phyloP scores from a whole-genome alignment of 768 basidiomycete genomes.

The Symmetrospora coprosmae region DNA sequence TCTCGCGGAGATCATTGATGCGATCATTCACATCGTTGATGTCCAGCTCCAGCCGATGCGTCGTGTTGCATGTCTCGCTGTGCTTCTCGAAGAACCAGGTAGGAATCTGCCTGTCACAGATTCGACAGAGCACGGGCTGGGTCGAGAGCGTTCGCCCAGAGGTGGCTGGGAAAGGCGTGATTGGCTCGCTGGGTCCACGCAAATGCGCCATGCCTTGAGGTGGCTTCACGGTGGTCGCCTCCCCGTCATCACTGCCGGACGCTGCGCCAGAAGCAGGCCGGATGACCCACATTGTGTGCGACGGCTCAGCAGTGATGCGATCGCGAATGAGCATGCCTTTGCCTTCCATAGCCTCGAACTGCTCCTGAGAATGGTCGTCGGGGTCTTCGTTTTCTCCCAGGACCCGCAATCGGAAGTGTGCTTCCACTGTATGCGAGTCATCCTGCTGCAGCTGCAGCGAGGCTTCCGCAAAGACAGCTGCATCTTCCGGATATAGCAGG shows the following conservation, averaged over 20 bases:
- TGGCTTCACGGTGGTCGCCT: slow-evolving; percentile 11
- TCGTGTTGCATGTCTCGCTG: slow-evolving; percentile 95
- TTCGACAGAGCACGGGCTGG: slow-evolving; percentile 79
- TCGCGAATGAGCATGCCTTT: slow-evolving; percentile 98
- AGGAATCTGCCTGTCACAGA: slow-evolving; percentile 90
- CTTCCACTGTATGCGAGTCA: slow-evolving; percentile 86
- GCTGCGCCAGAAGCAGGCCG: slow-evolving; percentile 25
- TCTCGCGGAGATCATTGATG: slow-evolving; percentile 68
- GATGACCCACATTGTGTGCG: slow-evolving; percentile 65
- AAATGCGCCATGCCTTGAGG: slow-evolving; percentile 25
- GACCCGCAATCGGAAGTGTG: slow-evolving; percentile 71
- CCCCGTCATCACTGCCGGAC: slow-evolving; percentile 12
- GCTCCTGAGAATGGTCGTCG: slow-evolving; percentile 33
- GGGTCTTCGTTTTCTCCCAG: slow-evolving; percentile 19
- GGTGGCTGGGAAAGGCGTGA: slow-evolving; percentile 63
- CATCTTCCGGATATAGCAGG: slow-evolving; percentile 63
- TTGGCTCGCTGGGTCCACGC: slow-evolving; percentile 37
- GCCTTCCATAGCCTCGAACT: slow-evolving; percentile 73
- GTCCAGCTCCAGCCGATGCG: slow-evolving; percentile 88
- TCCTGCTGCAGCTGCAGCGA: slow-evolving; percentile 71
- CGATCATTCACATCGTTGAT: slow-evolving; percentile 87
- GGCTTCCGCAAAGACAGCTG: slow-evolving; percentile 70
- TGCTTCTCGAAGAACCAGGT: slow-evolving; percentile 99
- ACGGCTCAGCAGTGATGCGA: slow-evolving; percentile 67
- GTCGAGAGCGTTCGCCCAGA: slow-evolving; percentile 54